A percentile compares a stretch with the other conserved stretches of the same genome.
phyloP scores from a whole-genome alignment of 495 filamentous ascomycete genomes.

The Xylaria acuta region DNA sequence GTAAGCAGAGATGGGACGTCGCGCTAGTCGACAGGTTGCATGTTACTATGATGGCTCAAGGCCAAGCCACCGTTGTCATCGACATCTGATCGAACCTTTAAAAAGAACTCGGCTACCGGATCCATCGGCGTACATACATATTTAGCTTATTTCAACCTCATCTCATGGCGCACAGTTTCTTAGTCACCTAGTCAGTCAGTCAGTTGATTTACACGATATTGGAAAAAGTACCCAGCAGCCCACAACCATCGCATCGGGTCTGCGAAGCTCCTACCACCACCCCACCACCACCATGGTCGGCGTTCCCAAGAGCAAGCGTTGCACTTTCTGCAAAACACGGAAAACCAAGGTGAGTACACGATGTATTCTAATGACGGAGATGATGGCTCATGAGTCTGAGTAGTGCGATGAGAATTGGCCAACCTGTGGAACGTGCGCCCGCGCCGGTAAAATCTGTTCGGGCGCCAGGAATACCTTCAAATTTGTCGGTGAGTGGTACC shows the following conservation, averaged over 20 bases:
- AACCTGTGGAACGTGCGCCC: conserved; percentile 47
- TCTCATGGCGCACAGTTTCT: neutral
- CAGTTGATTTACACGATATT: neutral
- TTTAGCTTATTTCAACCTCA: conserved; percentile 22
- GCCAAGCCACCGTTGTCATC: conserved; percentile 14
- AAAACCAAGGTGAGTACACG: conserved; percentile 36
- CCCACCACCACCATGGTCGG: conserved; percentile 34
- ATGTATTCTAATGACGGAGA: neutral
- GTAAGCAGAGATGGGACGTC: conserved; percentile 15
- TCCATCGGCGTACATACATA: conserved; percentile 1
- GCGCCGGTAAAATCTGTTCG: conserved; percentile 46
- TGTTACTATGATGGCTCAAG: neutral
- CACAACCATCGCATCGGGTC: neutral
- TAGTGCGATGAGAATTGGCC: conserved; percentile 54
- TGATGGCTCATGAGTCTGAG: neutral
- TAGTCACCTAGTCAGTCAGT: conserved; percentile 7
- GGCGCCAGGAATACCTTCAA: conserved; percentile 39
- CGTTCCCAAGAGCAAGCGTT: conserved; percentile 41
- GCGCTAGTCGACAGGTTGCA: conserved; percentile 5
- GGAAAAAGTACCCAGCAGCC: neutral
- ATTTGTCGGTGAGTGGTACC: conserved; percentile 33
- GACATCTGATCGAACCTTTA: conserved; percentile 5
- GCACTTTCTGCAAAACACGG: conserved; percentile 39
- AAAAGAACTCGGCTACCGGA: conserved; percentile 8
- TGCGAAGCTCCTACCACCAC: neutral